Percentiles rank a stretch among this genome's conserved stretches.
Conservation (phyloP, 202 grass and related monocot genomes). For the Alloteropsis angusta region DNA sequence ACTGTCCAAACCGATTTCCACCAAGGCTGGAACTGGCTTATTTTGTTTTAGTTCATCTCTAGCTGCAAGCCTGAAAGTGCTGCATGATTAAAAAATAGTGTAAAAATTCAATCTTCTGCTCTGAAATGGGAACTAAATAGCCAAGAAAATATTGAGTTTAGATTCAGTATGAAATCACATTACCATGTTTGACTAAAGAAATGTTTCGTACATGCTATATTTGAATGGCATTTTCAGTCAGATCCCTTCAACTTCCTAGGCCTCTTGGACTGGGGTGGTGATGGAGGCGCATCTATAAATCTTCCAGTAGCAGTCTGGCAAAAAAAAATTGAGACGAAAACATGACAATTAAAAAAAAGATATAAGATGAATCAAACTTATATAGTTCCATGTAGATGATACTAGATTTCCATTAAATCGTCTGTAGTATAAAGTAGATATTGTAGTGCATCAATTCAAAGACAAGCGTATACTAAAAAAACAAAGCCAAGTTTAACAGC, state of each 20-base stretch:
- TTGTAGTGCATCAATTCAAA: neutral
- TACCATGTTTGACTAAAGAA: constrained; percentile 1
- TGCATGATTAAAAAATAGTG: neutral
- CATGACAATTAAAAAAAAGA: neutral
- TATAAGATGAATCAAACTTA: neutral
- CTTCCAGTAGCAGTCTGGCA: constrained; percentile 53
- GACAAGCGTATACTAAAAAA: neutral
- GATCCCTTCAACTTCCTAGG: constrained; percentile 87
- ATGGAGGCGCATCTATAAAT: constrained; percentile 70
- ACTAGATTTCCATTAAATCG: neutral
- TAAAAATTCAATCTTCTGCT: neutral
- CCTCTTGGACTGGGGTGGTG: constrained; percentile 76
- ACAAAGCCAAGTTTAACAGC: neutral
- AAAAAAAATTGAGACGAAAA: constrained; percentile 3
- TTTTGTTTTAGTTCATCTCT: constrained; percentile 5
- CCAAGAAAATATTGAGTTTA: neutral
- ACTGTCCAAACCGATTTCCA: neutral
- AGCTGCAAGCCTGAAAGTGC: neutral
- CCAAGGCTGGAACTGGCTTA: neutral
- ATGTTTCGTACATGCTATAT: neutral
- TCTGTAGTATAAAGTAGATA: neutral
- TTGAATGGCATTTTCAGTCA: constrained; percentile 40
- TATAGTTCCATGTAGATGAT: neutral
- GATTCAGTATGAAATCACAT: neutral
- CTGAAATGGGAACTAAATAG: neutral